phyloP scores from a whole-genome alignment of 768 basidiomycete species.

The Tricholoma hemisulphureum region DNA sequence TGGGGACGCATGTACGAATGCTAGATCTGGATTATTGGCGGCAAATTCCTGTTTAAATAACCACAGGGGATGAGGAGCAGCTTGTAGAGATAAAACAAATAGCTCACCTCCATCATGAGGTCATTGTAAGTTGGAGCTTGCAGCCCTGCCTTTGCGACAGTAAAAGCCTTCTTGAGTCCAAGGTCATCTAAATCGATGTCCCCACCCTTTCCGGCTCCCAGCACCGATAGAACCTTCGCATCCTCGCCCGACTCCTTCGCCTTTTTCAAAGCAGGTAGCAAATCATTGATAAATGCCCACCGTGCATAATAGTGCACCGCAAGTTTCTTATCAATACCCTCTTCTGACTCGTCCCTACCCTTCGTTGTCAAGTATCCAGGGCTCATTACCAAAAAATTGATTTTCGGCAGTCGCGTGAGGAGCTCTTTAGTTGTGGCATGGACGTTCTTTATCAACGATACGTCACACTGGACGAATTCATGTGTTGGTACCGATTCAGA shows the following conservation, averaged over 20 bases:
- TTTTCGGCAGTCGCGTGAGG: conserved; percentile 34
- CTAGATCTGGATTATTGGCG: conserved; percentile 31
- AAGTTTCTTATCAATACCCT: conserved; percentile 35
- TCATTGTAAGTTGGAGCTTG: conserved; percentile 40
- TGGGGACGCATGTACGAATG: conserved; percentile 40
- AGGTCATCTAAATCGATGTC: conserved; percentile 45
- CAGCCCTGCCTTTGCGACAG: conserved; percentile 26
- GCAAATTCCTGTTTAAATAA: conserved; percentile 31
- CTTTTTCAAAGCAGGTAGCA: conserved; percentile 42
- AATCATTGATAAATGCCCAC: conserved; percentile 46
- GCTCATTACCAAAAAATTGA: conserved; percentile 51
- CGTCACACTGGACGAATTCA: conserved; percentile 49
- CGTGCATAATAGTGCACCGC: conserved; percentile 51
- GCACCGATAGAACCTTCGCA: conserved; percentile 48
- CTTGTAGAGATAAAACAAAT: background rate
- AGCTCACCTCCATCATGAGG: conserved; percentile 39
- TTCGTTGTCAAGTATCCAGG: conserved; percentile 41
- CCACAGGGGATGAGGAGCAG: background rate
- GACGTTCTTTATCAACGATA: conserved; percentile 44
- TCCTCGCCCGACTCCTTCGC: conserved; percentile 50
- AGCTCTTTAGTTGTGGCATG: conserved; percentile 33
- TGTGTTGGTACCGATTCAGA: conserved; percentile 20
- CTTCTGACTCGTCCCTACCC: conserved; percentile 34
- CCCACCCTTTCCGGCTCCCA: conserved; percentile 36
- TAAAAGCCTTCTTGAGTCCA: no score